Evolutionary conservation across 192 early-diverging fungal species (phyloP), one percentile per base, ranked within the genome.

Genomic region (Podila epicladia): DNA sequence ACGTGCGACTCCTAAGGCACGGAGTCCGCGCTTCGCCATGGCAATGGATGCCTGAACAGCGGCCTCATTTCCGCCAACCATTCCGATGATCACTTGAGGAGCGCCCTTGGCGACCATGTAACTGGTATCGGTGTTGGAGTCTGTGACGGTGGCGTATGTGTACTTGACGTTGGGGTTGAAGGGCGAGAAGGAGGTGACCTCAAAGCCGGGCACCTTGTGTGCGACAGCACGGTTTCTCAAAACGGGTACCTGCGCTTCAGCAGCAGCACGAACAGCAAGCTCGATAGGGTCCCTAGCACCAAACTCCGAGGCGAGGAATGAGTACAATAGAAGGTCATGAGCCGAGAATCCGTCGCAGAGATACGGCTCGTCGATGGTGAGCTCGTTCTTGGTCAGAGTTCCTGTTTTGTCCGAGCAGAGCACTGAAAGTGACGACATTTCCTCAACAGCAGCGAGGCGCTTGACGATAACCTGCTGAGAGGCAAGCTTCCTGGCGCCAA

Each of bases 261-360:
- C 94, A 28, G 96, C 94, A 22, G 85, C 85, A 65, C 96, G 96
- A 67, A 96, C 90, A 17, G 95, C 94, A 66, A 89, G 35, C 87
- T 97, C 96, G 68, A 97, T 97, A 9, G 96, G 92, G 71, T 97
- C 96, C 71, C 92, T 90, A 26, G 96, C 92, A 45, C 96, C 96
- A 51, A 92, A 91, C 84, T 97, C 96, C 11, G 95, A 94, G 29
- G 95, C 91, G 33, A 93, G 73, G 79, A 92, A 96, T 32, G 95
- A 91, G 71, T 91, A 90, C 55, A 96, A 82, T 33, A 97, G 87
- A 37, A 97, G 84, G 63, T 97, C 96, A 67, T 94, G 88, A 35
- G 91, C 86, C 58, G 91, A 89, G 65, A 84, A 93, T 9, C 89
- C 89, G 7, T 84, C 83, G 65, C 85, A 89, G 22, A 94, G 87